Base-by-base conservation (phyloP, 2,329 filamentous ascomycete genomes). In the Trichoderma aggressivum region DNA sequence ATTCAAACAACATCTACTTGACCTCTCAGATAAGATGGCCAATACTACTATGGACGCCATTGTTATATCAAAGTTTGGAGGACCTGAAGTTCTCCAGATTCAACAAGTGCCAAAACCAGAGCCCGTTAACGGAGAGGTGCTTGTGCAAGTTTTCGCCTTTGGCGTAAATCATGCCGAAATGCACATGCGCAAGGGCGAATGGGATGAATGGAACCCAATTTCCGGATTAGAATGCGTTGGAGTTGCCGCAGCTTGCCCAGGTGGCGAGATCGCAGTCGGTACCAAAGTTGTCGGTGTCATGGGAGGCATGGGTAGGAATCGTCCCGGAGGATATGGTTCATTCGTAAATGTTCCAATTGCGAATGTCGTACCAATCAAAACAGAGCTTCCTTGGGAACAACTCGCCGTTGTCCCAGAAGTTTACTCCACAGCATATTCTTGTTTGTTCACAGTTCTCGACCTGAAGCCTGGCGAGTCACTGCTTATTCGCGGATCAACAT, bases 121-220 rank as follows among this genome's bases (percentile, higher is more conserved):
- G 1, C 77, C 80, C 7, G 53, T 67, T 18, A 47, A 56, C 1
- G 79, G 79, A 65, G 72, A 80, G 53, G 78, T 78, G 1, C 73
- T 82, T 16, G 76, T 83, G 73, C 72, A 76, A 71, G 78, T 84
- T 53, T 76, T 78, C 71, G 82, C 82, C 10, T 84, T 84, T 64
- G 82, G 82, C 3, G 72, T 84, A 53, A 84, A 84, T 72, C 81
- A 84, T 71, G 83, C 82, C 10, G 82, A 84, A 74, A 82, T 83
- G 79, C 81, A 84, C 74, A 84, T 84, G 82, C 80, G 82, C 26
- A 79, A 77, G 55, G 82, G 82, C 14, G 82, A 82, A 73, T 82
- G 80, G 81, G 79, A 77, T 67, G 81, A 82, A 70, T 79, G 74
- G 71, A 80, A 79, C 36, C 80, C 79, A 8, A 80, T 83, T 63